A percentile compares a stretch with the other conserved stretches of the same genome.
These are phyloP conservation scores for Teratosphaeria destructans DNA, from an alignment of 2,329 filamentous ascomycete species.

Conservation along the genomic window DNA sequence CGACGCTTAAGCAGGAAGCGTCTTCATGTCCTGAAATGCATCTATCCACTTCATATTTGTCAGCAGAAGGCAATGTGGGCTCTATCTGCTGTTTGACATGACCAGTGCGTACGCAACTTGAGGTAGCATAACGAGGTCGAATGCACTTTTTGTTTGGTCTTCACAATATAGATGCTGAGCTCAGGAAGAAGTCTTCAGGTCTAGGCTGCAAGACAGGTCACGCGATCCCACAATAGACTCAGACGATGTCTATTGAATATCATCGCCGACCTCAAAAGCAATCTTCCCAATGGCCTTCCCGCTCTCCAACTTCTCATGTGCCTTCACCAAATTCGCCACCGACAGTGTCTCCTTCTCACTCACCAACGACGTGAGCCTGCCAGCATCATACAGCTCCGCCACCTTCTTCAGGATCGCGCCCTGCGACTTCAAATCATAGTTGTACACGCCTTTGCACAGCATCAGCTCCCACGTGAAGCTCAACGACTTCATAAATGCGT, in stretches of 20 bases:
- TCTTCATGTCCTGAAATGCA: background rate
- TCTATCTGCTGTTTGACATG: background rate
- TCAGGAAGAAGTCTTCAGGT: too few species aligned
- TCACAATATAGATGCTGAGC: too few species aligned
- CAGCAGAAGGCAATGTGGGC: too few species aligned
- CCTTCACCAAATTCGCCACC: background rate
- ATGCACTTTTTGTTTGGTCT: too few species aligned
- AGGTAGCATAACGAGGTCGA: too few species aligned
- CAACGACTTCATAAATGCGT: background rate
- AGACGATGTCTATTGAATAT: background rate
- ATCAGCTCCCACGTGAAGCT: background rate
- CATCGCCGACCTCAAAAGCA: background rate
- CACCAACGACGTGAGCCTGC: background rate
- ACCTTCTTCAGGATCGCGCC: background rate
- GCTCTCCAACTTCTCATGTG: background rate
- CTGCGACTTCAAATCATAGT: background rate
- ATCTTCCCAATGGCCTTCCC: background rate
- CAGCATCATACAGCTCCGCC: background rate
- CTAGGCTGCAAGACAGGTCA: too few species aligned
- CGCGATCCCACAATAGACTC: too few species aligned
- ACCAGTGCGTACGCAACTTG: too few species aligned
- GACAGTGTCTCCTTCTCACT: background rate
- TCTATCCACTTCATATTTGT: background rate
- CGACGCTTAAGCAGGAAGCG: background rate
- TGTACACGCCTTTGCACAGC: background rate